phyloP scores from a whole-genome alignment of 495 filamentous ascomycete species.

The Hypoxylon rickii region DNA sequence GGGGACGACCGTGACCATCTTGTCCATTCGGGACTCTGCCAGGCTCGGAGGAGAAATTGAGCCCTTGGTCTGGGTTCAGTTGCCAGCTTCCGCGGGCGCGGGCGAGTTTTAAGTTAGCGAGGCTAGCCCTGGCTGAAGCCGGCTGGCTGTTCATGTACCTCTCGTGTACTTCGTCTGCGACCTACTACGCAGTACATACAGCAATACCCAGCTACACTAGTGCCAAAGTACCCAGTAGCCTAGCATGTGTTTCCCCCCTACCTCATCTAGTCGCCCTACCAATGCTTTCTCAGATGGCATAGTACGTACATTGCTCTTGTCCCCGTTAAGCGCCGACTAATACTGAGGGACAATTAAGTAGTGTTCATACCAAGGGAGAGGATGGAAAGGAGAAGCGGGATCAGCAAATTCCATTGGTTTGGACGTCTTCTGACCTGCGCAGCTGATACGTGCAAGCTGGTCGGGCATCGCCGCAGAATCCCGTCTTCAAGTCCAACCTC shows the following conservation, averaged over 20 bases:
- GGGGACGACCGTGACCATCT: constrained; percentile 14
- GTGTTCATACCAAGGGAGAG: constrained; percentile 2
- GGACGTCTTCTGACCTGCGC: constrained; percentile 15
- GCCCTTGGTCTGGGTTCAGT: constrained; percentile 18
- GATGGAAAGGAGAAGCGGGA: constrained; percentile 4
- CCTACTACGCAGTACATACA: no score
- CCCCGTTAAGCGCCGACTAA: constrained; percentile 16
- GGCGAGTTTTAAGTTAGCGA: constrained; percentile 10
- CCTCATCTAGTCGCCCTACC: no score
- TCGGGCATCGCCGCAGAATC: constrained; percentile 35
- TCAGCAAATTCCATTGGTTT: constrained; percentile 23
- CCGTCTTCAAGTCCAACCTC: constrained; percentile 29
- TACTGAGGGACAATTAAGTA: neutral
- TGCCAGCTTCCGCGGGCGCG: constrained; percentile 27
- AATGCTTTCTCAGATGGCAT: no score
- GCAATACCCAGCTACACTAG: no score
- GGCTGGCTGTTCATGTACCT: constrained; percentile 2
- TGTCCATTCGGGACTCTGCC: constrained; percentile 38
- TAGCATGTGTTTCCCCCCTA: neutral
- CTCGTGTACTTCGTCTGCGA: constrained; percentile 18
- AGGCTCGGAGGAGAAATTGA: constrained; percentile 33
- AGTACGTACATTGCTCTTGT: no score
- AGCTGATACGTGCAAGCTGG: constrained; percentile 22
- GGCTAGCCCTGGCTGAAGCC: constrained; percentile 11
- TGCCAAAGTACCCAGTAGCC: neutral